Conservation (phyloP, 2,329 filamentous ascomycete genomes). For the Colletotrichum plurivorum region DNA sequence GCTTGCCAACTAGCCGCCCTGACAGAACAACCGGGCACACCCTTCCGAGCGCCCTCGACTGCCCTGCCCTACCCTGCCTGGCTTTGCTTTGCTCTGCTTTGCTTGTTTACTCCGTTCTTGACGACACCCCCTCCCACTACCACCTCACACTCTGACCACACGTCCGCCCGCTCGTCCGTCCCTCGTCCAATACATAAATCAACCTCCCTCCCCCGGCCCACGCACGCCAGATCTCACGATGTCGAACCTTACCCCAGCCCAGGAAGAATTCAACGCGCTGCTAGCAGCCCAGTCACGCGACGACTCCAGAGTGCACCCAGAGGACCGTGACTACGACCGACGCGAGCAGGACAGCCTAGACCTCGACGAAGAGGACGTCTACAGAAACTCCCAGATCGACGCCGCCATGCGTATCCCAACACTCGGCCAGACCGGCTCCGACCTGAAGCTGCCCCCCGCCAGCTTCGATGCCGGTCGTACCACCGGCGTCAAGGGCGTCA, state of each 20-base stretch:
- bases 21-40: constrained; percentile 39
- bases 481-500: constrained; percentile 89
- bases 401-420: constrained; percentile 76
- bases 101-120: constrained; percentile 32
- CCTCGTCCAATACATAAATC: constrained; percentile 53
- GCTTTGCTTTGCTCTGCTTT: constrained; percentile 13
- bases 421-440: constrained; percentile 59
- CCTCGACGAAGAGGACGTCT: constrained; percentile 67
- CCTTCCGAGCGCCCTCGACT: constrained; percentile 30
- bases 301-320: constrained; percentile 65
- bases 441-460: constrained; percentile 72
- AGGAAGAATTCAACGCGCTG: constrained; percentile 77
- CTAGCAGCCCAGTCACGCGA: constrained; percentile 68
- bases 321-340: constrained; percentile 66
- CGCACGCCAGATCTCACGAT: constrained; percentile 56
- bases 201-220: constrained; percentile 42
- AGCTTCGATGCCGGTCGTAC: constrained; percentile 78
- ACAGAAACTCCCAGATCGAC: constrained; percentile 70
- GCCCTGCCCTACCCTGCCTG: constrained; percentile 4
- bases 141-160: constrained; percentile 26
- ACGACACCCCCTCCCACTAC: constrained; percentile 32
- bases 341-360: constrained; percentile 57
- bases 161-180: constrained; percentile 32
- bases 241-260: constrained; percentile 70
- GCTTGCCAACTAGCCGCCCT: constrained; percentile 34